Conservation (phyloP, 1,284 basidiomycete genomes). For the Ganoderma leucocontextum region DNA sequence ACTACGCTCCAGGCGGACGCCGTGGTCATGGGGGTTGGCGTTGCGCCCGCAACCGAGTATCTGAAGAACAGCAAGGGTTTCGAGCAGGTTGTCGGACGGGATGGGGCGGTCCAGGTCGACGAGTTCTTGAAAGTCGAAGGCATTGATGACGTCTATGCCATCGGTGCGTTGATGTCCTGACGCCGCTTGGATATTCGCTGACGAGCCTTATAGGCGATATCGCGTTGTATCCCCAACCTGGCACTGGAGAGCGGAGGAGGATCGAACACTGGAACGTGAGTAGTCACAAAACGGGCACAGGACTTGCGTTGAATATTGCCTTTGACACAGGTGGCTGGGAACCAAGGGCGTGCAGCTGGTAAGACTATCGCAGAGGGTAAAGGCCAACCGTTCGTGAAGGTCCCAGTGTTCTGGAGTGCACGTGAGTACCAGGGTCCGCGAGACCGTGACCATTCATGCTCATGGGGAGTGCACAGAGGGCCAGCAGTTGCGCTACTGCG, state of each 20-base stretch:
- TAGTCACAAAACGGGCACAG: not conserved
- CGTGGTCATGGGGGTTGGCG: constrained; percentile 91
- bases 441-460: too few relatives aligned
- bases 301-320: constrained; percentile 25
- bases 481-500: constrained; percentile 86
- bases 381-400: constrained; percentile 72
- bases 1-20: constrained; percentile 75
- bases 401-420: constrained; percentile 92
- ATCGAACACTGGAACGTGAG: constrained; percentile 94
- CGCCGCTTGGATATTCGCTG: not conserved
- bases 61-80: constrained; percentile 73
- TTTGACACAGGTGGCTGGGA: constrained; percentile 71
- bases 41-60: constrained; percentile 86
- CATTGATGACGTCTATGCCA: constrained; percentile 77
- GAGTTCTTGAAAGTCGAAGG: constrained; percentile 77
- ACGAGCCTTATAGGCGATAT: constrained; percentile 69
- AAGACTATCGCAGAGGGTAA: constrained; percentile 71
- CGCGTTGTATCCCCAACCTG: constrained; percentile 79
- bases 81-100: constrained; percentile 70
- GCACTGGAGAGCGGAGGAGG: constrained; percentile 59
- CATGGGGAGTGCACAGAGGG: constrained; percentile 55
- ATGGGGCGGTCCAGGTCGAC: constrained; percentile 87
- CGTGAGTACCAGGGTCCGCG: constrained; percentile 53
- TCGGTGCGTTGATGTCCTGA: constrained; percentile 57
- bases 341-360: constrained; percentile 87